phyloP scores from a whole-genome alignment of 2,329 filamentous ascomycete species.

The Colletotrichum cordylinicola region DNA sequence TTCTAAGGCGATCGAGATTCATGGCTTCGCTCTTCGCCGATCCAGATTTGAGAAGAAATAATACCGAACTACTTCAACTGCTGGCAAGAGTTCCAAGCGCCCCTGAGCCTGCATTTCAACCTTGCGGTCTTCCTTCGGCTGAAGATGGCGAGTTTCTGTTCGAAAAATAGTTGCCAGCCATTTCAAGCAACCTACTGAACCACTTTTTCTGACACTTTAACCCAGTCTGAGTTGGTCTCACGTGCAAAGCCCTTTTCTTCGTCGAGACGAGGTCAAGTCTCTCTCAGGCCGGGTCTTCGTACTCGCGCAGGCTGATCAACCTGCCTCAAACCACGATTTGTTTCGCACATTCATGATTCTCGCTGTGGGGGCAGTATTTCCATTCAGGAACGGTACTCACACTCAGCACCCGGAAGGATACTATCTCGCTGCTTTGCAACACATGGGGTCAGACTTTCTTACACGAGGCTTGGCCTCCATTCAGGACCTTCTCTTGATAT shows the following conservation, averaged over 20 bases:
- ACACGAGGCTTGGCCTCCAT: slow-evolving; percentile 38
- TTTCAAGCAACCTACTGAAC: background rate
- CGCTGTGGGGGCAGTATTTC: slow-evolving; percentile 39
- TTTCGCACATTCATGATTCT: slow-evolving; percentile 43
- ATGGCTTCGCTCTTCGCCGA: slow-evolving; percentile 23
- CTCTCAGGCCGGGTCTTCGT: slow-evolving; percentile 26
- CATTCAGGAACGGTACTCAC: slow-evolving; percentile 34
- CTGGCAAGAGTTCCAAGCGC: slow-evolving; percentile 5
- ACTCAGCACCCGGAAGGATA: slow-evolving; percentile 44
- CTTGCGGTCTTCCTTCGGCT: slow-evolving; percentile 6
- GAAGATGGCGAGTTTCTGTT: slow-evolving; percentile 17
- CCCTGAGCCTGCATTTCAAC: background rate
- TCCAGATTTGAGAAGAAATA: slow-evolving; percentile 18
- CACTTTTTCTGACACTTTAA: background rate
- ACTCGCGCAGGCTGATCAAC: background rate
- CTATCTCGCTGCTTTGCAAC: slow-evolving; percentile 40
- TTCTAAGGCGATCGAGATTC: background rate
- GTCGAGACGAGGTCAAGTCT: slow-evolving; percentile 27
- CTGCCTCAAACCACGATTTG: slow-evolving; percentile 28
- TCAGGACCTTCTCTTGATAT: slow-evolving; percentile 44
- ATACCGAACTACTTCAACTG: slow-evolving; percentile 13
- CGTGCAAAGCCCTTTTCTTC: slow-evolving; percentile 31
- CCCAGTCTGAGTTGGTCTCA: slow-evolving; percentile 25
- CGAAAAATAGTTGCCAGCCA: slow-evolving; percentile 20
- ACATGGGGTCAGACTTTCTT: slow-evolving; percentile 33